Conservation (phyloP, 495 filamentous ascomycete genomes). For the Lasiosphaeria miniovina region DNA sequence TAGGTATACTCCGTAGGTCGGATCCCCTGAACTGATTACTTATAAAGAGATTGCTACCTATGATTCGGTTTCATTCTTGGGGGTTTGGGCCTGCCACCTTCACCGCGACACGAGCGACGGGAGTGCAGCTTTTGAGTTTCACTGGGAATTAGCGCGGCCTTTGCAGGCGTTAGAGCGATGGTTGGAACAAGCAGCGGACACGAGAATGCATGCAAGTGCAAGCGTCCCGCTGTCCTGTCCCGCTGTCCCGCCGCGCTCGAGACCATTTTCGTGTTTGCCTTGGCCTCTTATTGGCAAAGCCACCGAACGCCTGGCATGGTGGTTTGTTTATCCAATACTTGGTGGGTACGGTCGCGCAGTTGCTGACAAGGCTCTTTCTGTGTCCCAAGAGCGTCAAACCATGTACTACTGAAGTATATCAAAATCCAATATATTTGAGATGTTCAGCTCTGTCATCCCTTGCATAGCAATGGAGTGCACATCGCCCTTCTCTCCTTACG, state of each 20-base stretch:
- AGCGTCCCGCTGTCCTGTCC: constrained; percentile 1
- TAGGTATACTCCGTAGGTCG: too few species aligned
- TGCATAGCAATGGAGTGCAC: neutral
- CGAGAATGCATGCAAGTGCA: constrained; percentile 2
- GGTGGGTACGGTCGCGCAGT: neutral
- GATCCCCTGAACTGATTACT: too few species aligned
- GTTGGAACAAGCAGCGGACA: neutral
- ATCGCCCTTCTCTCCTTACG: too few species aligned
- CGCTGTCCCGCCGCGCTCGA: neutral
- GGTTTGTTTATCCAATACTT: neutral
- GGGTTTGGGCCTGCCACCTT: too few species aligned
- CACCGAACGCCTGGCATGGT: neutral
- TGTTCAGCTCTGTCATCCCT: constrained; percentile 3
- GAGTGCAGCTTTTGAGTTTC: too few species aligned
- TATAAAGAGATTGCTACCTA: too few species aligned
- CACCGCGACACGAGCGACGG: too few species aligned
- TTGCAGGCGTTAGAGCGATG: too few species aligned
- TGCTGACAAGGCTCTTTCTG: neutral
- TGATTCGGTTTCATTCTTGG: too few species aligned
- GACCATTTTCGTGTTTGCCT: neutral
- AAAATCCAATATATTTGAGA: neutral
- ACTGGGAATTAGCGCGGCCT: too few species aligned
- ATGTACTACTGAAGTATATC: neutral
- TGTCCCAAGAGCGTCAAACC: neutral
- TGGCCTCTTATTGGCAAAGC: constrained; percentile 6